These are phyloP conservation scores for Triangularia verruculosa DNA, from an alignment of 2,329 filamentous ascomycete genomes.

Conservation along the genomic window DNA sequence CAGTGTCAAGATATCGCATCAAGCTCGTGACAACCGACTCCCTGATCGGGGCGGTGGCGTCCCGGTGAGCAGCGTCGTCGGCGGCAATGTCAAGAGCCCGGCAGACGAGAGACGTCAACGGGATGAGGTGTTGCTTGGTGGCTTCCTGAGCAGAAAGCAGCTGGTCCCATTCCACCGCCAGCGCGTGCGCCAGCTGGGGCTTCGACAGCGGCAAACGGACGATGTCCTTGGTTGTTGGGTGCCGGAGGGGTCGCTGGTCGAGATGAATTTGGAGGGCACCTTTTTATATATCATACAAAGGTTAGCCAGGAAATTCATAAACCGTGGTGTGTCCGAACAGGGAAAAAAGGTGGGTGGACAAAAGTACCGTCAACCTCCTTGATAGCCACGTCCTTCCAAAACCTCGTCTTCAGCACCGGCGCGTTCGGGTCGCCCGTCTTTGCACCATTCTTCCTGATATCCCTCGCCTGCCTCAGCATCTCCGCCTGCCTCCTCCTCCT, in stretches of 20 bases:
- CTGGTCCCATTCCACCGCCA: slow-evolving; percentile 92
- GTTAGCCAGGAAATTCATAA: too few relatives aligned
- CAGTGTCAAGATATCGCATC: slow-evolving; percentile 86
- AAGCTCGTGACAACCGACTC: slow-evolving; percentile 63
- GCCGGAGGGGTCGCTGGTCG: slow-evolving; percentile 75
- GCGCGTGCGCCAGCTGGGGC: slow-evolving; percentile 74
- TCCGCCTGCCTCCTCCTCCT: slow-evolving; percentile 54
- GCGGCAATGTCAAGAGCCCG: slow-evolving; percentile 77
- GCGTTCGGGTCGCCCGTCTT: slow-evolving; percentile 33
- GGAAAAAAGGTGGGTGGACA: slow-evolving; percentile 17
- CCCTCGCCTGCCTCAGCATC: slow-evolving; percentile 49
- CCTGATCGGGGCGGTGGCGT: slow-evolving; percentile 46
- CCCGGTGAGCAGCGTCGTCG: slow-evolving; percentile 52
- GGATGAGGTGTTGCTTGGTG: slow-evolving; percentile 81
- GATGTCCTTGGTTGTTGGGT: slow-evolving; percentile 67
- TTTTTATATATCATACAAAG: slow-evolving; percentile 24
- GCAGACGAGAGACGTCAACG: slow-evolving; percentile 79
- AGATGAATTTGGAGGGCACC: slow-evolving; percentile 63
- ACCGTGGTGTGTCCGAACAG: too few relatives aligned
- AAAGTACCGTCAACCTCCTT: slow-evolving; percentile 60
- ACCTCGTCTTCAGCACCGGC: slow-evolving; percentile 61
- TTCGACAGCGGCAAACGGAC: slow-evolving; percentile 73
- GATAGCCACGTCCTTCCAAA: slow-evolving; percentile 84
- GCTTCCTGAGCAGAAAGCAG: slow-evolving; percentile 80
- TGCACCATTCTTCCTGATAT: slow-evolving; percentile 35